phyloP scores from a whole-genome alignment of 2,329 filamentous ascomycete species.

The Aureobasidium lini region DNA sequence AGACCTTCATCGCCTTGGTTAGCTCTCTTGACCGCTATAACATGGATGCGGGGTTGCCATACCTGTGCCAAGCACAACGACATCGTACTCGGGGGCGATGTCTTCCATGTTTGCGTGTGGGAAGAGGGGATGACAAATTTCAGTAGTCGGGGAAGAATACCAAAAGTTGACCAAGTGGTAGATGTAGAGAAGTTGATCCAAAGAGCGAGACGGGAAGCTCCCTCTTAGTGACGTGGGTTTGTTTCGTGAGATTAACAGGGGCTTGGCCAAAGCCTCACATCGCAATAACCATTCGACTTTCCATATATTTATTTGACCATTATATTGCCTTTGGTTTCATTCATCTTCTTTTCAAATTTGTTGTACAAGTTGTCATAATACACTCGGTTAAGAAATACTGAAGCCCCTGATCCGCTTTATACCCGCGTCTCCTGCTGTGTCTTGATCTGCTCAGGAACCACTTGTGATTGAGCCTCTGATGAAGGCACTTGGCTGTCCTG shows the following conservation, averaged over 20 bases:
- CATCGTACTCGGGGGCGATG: slow-evolving; percentile 97
- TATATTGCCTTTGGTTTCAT: not conserved
- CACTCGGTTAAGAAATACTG: not conserved
- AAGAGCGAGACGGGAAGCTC: slow-evolving; percentile 6
- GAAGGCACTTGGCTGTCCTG: not conserved
- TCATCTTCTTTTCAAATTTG: not conserved
- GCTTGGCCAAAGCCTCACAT: slow-evolving; percentile 8
- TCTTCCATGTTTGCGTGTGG: slow-evolving; percentile 70
- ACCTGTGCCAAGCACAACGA: slow-evolving; percentile 97
- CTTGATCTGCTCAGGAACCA: not conserved
- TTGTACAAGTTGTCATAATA: slow-evolving; percentile 12
- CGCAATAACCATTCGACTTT: not conserved
- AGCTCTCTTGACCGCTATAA: slow-evolving; percentile 12
- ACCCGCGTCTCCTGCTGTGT: slow-evolving; percentile 8
- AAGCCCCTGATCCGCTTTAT: not conserved
- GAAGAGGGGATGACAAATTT: not conserved
- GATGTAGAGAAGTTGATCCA: not conserved
- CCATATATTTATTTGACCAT: not conserved
- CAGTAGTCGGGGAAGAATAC: not conserved
- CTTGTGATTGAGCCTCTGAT: slow-evolving; percentile 3
- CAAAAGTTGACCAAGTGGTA: not conserved
- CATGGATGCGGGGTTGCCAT: slow-evolving; percentile 31
- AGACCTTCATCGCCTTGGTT: slow-evolving; percentile 55
- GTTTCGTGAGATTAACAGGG: slow-evolving; percentile 13
- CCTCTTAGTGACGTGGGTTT: slow-evolving; percentile 1